A percentile compares a stretch with the other conserved stretches of the same genome.
Conservation (phyloP, 2,329 filamentous ascomycete genomes). For the Coleophoma eucalyptorum region DNA sequence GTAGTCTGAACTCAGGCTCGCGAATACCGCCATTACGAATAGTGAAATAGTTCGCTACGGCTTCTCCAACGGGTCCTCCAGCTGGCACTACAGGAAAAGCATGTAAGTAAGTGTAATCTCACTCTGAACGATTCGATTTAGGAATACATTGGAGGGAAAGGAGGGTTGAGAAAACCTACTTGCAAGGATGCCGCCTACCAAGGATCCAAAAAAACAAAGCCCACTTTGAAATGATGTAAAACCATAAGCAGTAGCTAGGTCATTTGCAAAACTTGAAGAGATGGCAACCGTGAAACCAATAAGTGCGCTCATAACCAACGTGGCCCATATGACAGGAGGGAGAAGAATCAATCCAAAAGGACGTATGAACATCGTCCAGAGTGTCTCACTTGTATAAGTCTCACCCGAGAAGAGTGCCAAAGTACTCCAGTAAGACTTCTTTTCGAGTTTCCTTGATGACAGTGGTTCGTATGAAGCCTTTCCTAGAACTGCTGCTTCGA, state of each 20-base stretch:
- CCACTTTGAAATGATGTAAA: constrained; percentile 44
- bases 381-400: constrained; percentile 39
- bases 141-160: no score
- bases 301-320: constrained; percentile 48
- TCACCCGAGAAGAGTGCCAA: constrained; percentile 36
- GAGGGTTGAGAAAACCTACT: constrained; percentile 7
- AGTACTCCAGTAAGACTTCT: constrained; percentile 29
- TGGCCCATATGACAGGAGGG: constrained; percentile 51
- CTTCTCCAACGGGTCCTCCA: constrained; percentile 36
- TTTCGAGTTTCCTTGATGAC: constrained; percentile 8
- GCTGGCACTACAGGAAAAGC: constrained; percentile 29
- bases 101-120: no score
- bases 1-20: constrained; percentile 23
- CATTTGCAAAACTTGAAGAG: constrained; percentile 44
- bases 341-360: constrained; percentile 46
- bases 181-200: constrained; percentile 44
- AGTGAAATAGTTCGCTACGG: constrained; percentile 22
- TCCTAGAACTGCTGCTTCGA: constrained; percentile 11
- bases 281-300: constrained; percentile 53
- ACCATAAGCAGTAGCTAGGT: constrained; percentile 33
- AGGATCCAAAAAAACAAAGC: constrained; percentile 44
- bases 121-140: no score
- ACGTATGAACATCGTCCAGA: constrained; percentile 43
- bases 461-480: constrained; percentile 12
- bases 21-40: constrained; percentile 13